Evolutionary conservation across 306 rosid genomes (phyloP).

Genomic region (Fragaria iinumae): DNA sequence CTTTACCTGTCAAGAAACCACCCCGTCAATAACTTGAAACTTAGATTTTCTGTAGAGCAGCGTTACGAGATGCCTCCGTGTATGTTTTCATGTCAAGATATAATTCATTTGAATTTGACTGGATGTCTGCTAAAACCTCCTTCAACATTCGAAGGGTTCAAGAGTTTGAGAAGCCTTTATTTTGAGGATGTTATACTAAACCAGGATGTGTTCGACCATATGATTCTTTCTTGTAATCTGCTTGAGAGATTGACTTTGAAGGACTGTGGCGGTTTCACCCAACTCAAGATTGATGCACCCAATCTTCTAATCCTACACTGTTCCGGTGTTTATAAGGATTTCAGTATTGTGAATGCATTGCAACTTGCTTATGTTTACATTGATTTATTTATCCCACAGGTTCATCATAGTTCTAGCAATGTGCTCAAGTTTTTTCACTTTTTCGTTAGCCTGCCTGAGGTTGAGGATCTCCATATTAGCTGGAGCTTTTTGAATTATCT

Average conservation of each 20-base stretch:
- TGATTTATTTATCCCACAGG: neutral
- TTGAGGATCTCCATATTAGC: neutral
- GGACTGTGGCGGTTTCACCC: neutral
- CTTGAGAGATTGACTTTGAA: slow-evolving; percentile 44
- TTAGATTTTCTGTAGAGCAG: too few relatives aligned
- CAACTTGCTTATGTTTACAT: neutral
- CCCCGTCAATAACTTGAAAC: too few relatives aligned
- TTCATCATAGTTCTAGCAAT: neutral
- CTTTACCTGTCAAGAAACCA: too few relatives aligned
- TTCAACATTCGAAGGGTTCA: slow-evolving; percentile 43
- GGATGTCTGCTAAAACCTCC: slow-evolving; percentile 61
- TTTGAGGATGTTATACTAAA: slow-evolving; percentile 44
- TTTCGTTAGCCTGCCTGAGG: neutral
- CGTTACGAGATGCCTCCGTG: slow-evolving; percentile 47
- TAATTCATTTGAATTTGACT: slow-evolving; percentile 42
- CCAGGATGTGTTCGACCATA: slow-evolving; percentile 42
- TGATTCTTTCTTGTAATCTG: slow-evolving; percentile 45
- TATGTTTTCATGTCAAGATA: slow-evolving; percentile 46
- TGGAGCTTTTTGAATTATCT: slow-evolving; percentile 23
- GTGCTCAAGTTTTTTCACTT: neutral
- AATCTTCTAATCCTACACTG: neutral
- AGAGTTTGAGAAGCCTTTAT: slow-evolving; percentile 54
- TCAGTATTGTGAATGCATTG: neutral
- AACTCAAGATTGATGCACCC: neutral
- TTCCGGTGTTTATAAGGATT: neutral